phyloP scores from a whole-genome alignment of 164 flowering plant species.

The Stephania cephalantha region DNA sequence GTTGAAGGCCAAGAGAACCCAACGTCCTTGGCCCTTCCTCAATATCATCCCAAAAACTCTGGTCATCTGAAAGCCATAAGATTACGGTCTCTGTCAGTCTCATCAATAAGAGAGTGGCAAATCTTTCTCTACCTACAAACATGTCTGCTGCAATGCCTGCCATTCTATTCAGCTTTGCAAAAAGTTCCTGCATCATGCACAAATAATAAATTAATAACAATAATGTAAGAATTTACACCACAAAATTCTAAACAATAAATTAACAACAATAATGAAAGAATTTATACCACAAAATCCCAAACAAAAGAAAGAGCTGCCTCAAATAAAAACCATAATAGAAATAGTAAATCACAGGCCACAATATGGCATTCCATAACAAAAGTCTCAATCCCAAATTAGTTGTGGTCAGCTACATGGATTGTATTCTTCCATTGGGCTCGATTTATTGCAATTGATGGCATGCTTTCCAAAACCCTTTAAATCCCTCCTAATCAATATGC shows the following conservation, averaged over 20 bases:
- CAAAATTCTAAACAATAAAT: background rate
- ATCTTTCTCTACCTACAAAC: conserved; percentile 95
- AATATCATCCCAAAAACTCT: conserved; percentile 97
- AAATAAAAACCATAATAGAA: background rate
- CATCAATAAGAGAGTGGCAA: conserved; percentile 82
- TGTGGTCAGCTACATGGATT: too few species aligned
- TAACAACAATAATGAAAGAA: conserved; percentile 6
- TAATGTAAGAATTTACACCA: conserved; percentile 2
- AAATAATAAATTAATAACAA: conserved; percentile 6
- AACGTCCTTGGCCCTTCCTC: conserved; percentile 80
- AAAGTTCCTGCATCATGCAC: conserved; percentile 61
- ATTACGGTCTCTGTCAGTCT: conserved; percentile 94
- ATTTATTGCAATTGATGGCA: too few species aligned
- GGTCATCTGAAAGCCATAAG: conserved; percentile 89
- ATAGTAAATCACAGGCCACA: background rate
- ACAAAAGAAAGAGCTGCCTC: background rate
- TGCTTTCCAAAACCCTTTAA: too few species aligned
- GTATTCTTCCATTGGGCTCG: too few species aligned
- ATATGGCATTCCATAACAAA: background rate
- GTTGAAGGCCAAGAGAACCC: conserved; percentile 87
- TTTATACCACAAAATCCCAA: background rate
- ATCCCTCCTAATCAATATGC: too few species aligned
- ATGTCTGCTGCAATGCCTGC: conserved; percentile 83
- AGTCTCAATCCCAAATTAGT: too few species aligned
- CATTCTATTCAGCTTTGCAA: conserved; percentile 55